These are phyloP conservation scores for Glomus cerebriforme DNA, from an alignment of 192 early-diverging fungal genomes.

Conservation along the genomic window DNA sequence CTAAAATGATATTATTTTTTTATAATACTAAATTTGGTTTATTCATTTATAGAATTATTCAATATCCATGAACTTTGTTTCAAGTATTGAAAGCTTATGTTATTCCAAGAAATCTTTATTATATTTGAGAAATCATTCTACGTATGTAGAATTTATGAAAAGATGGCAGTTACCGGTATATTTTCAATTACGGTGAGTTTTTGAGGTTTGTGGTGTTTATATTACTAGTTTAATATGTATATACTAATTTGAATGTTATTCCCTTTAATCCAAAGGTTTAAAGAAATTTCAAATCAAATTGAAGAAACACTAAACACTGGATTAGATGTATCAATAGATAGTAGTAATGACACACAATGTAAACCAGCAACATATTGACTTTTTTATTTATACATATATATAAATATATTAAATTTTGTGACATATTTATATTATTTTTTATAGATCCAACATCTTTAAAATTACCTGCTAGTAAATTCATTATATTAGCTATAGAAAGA, in stretches of 20 bases:
- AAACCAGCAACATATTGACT: neutral
- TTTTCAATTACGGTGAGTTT: constrained; percentile 54
- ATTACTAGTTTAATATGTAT: too few species aligned
- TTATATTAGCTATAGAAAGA: constrained; percentile 54
- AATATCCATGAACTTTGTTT: constrained; percentile 57
- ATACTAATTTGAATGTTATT: neutral
- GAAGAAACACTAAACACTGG: constrained; percentile 39
- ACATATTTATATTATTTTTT: neutral
- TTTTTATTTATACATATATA: neutral
- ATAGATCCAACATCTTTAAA: constrained; percentile 29
- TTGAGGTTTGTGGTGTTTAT: constrained; percentile 10
- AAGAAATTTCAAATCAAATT: constrained; percentile 46
- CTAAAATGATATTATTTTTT: neutral
- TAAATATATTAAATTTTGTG: neutral
- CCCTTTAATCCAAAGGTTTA: constrained; percentile 39
- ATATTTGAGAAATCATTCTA: constrained; percentile 50
- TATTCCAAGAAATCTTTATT: constrained; percentile 46
- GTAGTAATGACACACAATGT: constrained; percentile 6
- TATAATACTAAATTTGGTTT: neutral
- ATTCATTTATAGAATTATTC: constrained; percentile 51
- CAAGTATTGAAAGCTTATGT: constrained; percentile 49
- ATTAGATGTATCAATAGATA: constrained; percentile 17
- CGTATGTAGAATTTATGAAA: constrained; percentile 59
- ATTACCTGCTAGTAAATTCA: constrained; percentile 46
- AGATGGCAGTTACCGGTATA: constrained; percentile 64